Evolutionary conservation across 1,284 basidiomycete genomes (phyloP).

Genomic region (Rhodotorula sp.): DNA sequence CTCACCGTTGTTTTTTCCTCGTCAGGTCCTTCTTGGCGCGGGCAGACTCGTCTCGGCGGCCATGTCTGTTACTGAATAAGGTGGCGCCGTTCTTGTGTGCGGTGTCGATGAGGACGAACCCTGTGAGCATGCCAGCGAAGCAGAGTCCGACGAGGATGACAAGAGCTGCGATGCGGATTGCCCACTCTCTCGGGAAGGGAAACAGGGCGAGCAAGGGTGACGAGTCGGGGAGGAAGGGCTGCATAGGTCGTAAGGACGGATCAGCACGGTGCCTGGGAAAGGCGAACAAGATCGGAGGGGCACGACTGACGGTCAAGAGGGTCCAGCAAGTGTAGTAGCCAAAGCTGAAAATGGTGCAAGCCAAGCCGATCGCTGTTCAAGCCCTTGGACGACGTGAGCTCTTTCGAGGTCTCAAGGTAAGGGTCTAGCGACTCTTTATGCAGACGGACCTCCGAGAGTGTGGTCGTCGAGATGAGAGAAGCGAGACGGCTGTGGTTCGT

Average conservation of each 20-base stretch:
- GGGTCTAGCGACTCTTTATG: background rate
- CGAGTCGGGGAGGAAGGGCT: conserved; percentile 25
- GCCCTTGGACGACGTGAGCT: too few species aligned
- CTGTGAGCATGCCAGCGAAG: conserved; percentile 14
- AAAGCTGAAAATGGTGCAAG: background rate
- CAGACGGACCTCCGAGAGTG: conserved; percentile 4
- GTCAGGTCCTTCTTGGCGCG: too few species aligned
- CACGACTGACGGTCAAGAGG: background rate
- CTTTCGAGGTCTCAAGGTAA: too few species aligned
- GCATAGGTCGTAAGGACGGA: background rate
- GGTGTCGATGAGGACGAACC: conserved; percentile 19
- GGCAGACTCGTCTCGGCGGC: too few species aligned
- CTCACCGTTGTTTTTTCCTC: too few species aligned
- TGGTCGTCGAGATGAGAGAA: conserved; percentile 1
- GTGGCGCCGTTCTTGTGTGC: conserved; percentile 4
- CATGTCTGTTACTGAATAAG: background rate
- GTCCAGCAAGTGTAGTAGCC: conserved; percentile 6
- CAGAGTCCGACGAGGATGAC: conserved; percentile 22
- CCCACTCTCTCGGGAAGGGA: conserved; percentile 26
- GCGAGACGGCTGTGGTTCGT: background rate
- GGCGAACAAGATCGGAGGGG: background rate
- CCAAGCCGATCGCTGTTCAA: conserved; percentile 1
- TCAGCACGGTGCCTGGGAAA: background rate
- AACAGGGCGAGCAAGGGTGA: conserved; percentile 13
- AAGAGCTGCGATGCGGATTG: conserved; percentile 22